Conservation (phyloP, 257 asterid species). For the Capsicum rhomboideum region DNA sequence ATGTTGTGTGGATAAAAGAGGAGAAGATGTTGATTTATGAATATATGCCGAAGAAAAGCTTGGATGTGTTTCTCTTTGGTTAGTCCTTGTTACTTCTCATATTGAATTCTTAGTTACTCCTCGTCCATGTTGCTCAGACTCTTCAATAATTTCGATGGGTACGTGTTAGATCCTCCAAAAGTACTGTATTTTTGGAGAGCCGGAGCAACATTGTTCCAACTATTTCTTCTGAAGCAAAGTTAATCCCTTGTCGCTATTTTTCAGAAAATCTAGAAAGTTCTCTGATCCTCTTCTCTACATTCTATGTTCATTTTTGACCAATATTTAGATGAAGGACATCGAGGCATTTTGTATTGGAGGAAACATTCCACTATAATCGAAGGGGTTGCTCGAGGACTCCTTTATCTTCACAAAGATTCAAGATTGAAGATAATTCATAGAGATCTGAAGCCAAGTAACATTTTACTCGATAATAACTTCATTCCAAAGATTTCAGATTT, state of each 20-base stretch:
- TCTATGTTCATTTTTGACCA: slow-evolving; percentile 2
- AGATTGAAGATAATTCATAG: slow-evolving; percentile 49
- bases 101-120: not conserved
- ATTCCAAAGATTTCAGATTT: slow-evolving; percentile 63
- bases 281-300: not conserved
- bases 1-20: slow-evolving; percentile 37
- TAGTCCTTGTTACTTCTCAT: not conserved
- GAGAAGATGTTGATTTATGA: slow-evolving; percentile 58
- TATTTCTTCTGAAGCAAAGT: not conserved
- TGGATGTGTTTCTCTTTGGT: slow-evolving; percentile 40
- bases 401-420: slow-evolving; percentile 60
- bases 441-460: slow-evolving; percentile 51
- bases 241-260: not conserved
- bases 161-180: no score
- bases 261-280: not conserved
- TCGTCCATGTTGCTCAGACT: no score
- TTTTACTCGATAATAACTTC: slow-evolving; percentile 48
- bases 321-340: not conserved
- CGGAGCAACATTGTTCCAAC: no score
- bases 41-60: slow-evolving; percentile 32
- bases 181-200: no score
- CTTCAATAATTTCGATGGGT: no score
- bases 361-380: slow-evolving; percentile 21
- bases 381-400: slow-evolving; percentile 48
- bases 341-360: slow-evolving; percentile 16